These are phyloP conservation scores for Fusarium protoensiforme DNA, from an alignment of 2,329 filamentous ascomycete species.

Conservation along the genomic window DNA sequence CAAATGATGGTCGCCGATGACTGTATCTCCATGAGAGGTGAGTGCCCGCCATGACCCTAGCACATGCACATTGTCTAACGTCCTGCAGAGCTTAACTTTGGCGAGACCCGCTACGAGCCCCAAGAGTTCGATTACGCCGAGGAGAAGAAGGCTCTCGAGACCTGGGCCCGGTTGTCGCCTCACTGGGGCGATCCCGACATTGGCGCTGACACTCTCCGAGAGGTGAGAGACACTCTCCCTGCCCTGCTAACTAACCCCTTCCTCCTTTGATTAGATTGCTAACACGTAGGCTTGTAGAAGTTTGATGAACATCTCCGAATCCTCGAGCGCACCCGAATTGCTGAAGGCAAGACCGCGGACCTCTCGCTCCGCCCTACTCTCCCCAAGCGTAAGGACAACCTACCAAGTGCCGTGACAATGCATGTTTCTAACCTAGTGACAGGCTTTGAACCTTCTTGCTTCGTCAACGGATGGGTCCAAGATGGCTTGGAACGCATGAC, in stretches of 20 bases:
- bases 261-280: not conserved
- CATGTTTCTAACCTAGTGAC: no score
- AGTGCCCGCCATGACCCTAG: not conserved
- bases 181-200: not conserved
- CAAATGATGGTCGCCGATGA: not conserved
- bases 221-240: not conserved
- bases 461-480: not conserved
- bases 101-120: not conserved
- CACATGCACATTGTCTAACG: not conserved
- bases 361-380: no score
- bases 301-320: not conserved
- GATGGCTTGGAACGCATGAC: not conserved
- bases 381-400: no score
- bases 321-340: no score
- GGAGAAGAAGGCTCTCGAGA: not conserved
- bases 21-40: not conserved
- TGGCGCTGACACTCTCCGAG: not conserved
- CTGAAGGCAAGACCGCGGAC: no score
- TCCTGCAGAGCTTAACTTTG: not conserved
- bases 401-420: no score
- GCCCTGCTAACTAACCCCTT: not conserved
- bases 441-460: no score
- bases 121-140: not conserved
- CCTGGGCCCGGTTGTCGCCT: not conserved
- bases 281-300: not conserved